Base-by-base conservation (phyloP, 2,329 filamentous ascomycete species). In the Scolecobasidium constrictum region DNA sequence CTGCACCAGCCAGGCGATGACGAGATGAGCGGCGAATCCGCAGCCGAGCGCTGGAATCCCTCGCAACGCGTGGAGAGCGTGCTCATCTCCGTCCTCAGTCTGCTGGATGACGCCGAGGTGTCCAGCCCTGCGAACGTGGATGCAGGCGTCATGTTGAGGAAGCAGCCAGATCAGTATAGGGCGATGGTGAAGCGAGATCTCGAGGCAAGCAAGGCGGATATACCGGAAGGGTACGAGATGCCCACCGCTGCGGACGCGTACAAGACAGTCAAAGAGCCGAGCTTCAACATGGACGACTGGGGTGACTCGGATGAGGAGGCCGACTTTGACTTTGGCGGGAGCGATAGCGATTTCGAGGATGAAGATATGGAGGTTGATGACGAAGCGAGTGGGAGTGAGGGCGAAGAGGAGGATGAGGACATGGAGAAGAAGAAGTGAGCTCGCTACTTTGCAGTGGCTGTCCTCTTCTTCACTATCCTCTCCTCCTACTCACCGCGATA, bases 41-140 rank as follows among this genome's bases (percentile, higher is more conserved):
- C 92, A 5, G 83, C 81, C 46, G 92, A 96, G 65, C 83, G 90
- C 45, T 98, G 90, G 90, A 87, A 86, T 4, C 88, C 92, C 1
- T 79, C 92, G 3, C 90, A 96, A 61, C 84, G 88, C 16, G 90
- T 93, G 38, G 92, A 96, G 66, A 93, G 87, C 2, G 88, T 98
- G 26, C 75, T 98, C 15, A 86, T 94, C 48, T 94, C 86, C 6
- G 85, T 96, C 15, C 75, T 96, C 5, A 82, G 92, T 4, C 77
- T 98, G 2, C 78, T 98, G 43, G 92, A 96, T 59, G 86, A 94
- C 53, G 86, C 90, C 12, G 90, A 98, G 62, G 86, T 93, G 54
- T 86, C 80, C 52, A 94, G 87, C 0, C 86, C 92, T 0, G 92
- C 90, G 49, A 96, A 96, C 59, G 88, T 96, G 43, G 90, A 96